Base-by-base conservation (phyloP, 192 early-diverging fungal species). In the Phlyctochytrium arcticum region DNA sequence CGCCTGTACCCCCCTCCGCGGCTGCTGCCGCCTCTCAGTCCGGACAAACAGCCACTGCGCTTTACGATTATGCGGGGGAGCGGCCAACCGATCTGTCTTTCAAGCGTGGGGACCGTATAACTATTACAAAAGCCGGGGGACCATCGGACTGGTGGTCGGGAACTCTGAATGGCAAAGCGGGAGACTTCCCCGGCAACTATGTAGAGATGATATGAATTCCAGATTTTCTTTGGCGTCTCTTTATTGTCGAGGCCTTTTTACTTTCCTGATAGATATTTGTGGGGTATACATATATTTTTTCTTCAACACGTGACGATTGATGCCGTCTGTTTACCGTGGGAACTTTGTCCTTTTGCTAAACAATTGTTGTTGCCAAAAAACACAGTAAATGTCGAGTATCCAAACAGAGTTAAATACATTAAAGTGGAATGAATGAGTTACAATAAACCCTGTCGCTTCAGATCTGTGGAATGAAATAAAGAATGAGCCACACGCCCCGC, bases 31-130 rank as follows among this genome's bases (percentile, higher is more conserved):
- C 59, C n/a, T n/a, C 57, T 23, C 27, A 26, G 9, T 26, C 21
- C 12, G 51, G 3, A 8, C n/a, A n/a, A n/a, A 57, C 48, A 12
- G 69, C 62, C 17, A 50, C 47, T 30, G 95, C 95, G 2, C 55
- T 90, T 57, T 98, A 89, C 65, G 90, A 96, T 75, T 98, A 90
- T 74, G 68, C 59, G 5, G 92, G 87, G 1, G 85, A 96, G 62
- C 80, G 90, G 62, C 63, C 75, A 3, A 88, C 87, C 32, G 95
- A 98, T 68, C 71, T 98, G 60, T 57, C 77, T 9, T 98, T 98
- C 72, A 78, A 76, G 59, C 88, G 88, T 68, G 93, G 90, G 34
- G 94, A 98, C 65, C 60, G 79, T n/a, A 95, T 98, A 64, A 78
- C 69, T 2, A 82, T 98, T 9, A 54, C 81, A 37, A 83, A 89